These are phyloP conservation scores for Rhizopus delemar DNA, from an alignment of 371 early-diverging fungal genomes.

Conservation along the genomic window DNA sequence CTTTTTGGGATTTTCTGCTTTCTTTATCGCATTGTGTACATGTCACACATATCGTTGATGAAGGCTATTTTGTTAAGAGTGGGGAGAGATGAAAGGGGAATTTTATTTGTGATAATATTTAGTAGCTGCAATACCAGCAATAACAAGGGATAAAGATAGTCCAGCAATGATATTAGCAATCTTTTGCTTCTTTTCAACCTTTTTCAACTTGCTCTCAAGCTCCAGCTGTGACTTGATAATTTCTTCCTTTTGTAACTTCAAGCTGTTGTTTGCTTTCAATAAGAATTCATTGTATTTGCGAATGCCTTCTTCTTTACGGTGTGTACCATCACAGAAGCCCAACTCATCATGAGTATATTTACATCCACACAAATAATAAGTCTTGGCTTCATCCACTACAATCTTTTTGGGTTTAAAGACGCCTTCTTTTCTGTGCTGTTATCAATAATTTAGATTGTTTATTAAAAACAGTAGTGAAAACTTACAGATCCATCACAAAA, in stretches of 20 bases:
- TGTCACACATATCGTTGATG: too few relatives aligned
- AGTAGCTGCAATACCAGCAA: slow-evolving; percentile 14
- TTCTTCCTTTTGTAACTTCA: slow-evolving; percentile 25
- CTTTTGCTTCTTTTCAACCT: slow-evolving; percentile 25
- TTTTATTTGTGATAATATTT: slow-evolving; percentile 11
- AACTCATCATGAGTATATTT: slow-evolving; percentile 33
- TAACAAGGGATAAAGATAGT: slow-evolving; percentile 14
- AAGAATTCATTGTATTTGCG: slow-evolving; percentile 39
- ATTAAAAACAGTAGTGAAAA: neutral
- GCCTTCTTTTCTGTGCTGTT: slow-evolving; percentile 26
- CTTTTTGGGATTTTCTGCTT: too few relatives aligned
- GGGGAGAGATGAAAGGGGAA: too few relatives aligned
- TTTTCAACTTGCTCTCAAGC: slow-evolving; percentile 13
- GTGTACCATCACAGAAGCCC: slow-evolving; percentile 41
- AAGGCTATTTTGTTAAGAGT: neutral
- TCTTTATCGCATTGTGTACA: too few relatives aligned
- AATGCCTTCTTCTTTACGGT: slow-evolving; percentile 42
- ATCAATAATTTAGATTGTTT: neutral
- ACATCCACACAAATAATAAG: slow-evolving; percentile 36
- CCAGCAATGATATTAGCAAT: slow-evolving; percentile 20
- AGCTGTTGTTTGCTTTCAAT: slow-evolving; percentile 33
- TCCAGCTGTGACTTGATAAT: slow-evolving; percentile 8
- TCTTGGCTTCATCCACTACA: slow-evolving; percentile 37
- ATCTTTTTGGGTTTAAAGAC: slow-evolving; percentile 40
- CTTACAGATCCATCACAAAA: slow-evolving; percentile 44